Conservation (phyloP, 352 stramenopile species). For the Phytophthora agathidicida region DNA sequence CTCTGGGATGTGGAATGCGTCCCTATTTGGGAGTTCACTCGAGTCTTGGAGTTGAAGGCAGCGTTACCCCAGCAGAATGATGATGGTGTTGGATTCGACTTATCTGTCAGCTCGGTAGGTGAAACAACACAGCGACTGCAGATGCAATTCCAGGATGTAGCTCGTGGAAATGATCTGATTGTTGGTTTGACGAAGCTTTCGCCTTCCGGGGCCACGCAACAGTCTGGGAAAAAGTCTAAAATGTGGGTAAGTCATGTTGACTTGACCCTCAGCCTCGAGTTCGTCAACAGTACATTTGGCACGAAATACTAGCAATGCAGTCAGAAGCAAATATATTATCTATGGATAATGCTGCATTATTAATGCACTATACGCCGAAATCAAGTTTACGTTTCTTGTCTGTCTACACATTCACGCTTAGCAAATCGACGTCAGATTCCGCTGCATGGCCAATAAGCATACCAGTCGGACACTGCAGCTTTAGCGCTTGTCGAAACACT, state of each 20-base stretch:
- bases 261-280: slow-evolving; percentile 43
- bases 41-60: slow-evolving; percentile 27
- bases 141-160: slow-evolving; percentile 34
- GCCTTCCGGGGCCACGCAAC: slow-evolving; percentile 28
- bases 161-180: slow-evolving; percentile 35
- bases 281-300: slow-evolving; percentile 59
- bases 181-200: slow-evolving; percentile 21
- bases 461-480: slow-evolving; percentile 50
- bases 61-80: slow-evolving; percentile 1
- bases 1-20: slow-evolving; percentile 57
- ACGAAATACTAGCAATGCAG: slow-evolving; percentile 44
- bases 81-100: slow-evolving; percentile 13
- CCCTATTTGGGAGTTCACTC: slow-evolving; percentile 57
- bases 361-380: slow-evolving; percentile 8
- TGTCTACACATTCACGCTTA: slow-evolving; percentile 32
- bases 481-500: slow-evolving; percentile 64
- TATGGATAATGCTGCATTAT: not conserved
- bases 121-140: slow-evolving; percentile 14
- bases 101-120: slow-evolving; percentile 21
- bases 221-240: slow-evolving; percentile 22
- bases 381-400: slow-evolving; percentile 20
- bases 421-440: slow-evolving; percentile 20
- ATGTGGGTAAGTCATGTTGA: slow-evolving; percentile 40
- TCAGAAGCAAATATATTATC: too few species aligned
- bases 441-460: slow-evolving; percentile 2